Base-by-base conservation (phyloP, 495 filamentous ascomycete species). In the Podospora pseudoanserina region DNA sequence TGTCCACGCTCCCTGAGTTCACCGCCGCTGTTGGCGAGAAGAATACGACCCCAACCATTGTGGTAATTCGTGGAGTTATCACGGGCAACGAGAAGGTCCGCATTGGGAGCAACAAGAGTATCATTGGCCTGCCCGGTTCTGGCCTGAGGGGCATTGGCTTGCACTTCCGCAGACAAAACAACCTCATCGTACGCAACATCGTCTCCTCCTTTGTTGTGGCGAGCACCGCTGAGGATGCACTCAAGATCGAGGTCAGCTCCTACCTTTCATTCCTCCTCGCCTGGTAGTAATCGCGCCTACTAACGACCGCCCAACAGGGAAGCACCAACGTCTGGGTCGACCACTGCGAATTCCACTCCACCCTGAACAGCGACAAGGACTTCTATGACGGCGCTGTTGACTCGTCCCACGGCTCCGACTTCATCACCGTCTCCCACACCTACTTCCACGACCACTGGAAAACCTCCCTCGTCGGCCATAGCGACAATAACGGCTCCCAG, bases 301-400 rank as follows among this genome's bases (percentile, higher is more conserved):
- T 32, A 6, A 32, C 3, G 4, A 4, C 7, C 4, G 7, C 30
- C 30, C 30, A 32, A 6, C 30, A 32, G 74, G 84, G 64, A 44
- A 77, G 75, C 72, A 86, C 77, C 68, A 89, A 90, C 65, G 81
- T 91, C 54, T 90, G 88, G 88, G 79, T 91, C 39, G 89, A 92
- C 76, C 88, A 91, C 75, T 83, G 82, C 76, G 88, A 92, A 71
- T 80, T 92, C 15, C 85, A 83, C 30, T 86, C 84, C 34, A 82
- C 87, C 72, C 74, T 76, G 28, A 79, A 79, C 70, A 79, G 81
- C 69, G 82, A 81, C 79, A 90, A 89, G 75, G 88, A 91, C 77
- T 87, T 86, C 73, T 90, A 90, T 74, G 89, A 90, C 70, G 89
- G 89, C 0, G 80, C 91, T 0, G 74, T 90, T 44, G 89, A 91